These are phyloP conservation scores for Coniferiporia sulphurascens DNA, from an alignment of 1,284 basidiomycete species.

Conservation along the genomic window DNA sequence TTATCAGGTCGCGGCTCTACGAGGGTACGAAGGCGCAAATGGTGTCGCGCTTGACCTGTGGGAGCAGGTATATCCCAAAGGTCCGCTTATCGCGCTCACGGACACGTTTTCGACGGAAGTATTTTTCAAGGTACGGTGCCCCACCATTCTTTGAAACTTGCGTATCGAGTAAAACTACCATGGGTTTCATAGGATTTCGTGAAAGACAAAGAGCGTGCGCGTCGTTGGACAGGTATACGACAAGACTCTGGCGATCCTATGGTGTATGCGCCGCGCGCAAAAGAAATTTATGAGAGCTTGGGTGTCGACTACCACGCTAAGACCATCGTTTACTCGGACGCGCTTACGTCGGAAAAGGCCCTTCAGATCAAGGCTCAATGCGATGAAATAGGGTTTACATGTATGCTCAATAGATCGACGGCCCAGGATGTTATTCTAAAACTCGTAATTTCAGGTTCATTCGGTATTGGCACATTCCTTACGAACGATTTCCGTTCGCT, in stretches of 20 bases:
- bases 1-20: conserved; percentile 68
- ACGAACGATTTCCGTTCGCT: conserved; percentile 80
- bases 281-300: conserved; percentile 61
- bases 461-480: conserved; percentile 88
- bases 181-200: conserved; percentile 49
- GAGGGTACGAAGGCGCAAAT: conserved; percentile 78
- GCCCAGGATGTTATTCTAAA: not conserved
- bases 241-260: conserved; percentile 92
- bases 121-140: conserved; percentile 64
- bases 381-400: conserved; percentile 67
- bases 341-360: conserved; percentile 68
- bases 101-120: conserved; percentile 87
- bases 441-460: conserved; percentile 42
- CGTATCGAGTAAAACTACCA: not conserved
- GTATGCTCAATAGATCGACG: conserved; percentile 34
- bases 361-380: conserved; percentile 68
- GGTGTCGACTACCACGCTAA: conserved; percentile 65
- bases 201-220: conserved; percentile 53
- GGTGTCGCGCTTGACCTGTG: conserved; percentile 73
- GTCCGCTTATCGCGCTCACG: conserved; percentile 71
- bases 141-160: not conserved
- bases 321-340: conserved; percentile 80
- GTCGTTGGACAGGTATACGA: conserved; percentile 76
- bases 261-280: conserved; percentile 67
- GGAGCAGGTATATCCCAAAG: conserved; percentile 70